These are phyloP conservation scores for Botrytis aclada DNA, from an alignment of 2,329 filamentous ascomycete genomes.

Conservation along the genomic window DNA sequence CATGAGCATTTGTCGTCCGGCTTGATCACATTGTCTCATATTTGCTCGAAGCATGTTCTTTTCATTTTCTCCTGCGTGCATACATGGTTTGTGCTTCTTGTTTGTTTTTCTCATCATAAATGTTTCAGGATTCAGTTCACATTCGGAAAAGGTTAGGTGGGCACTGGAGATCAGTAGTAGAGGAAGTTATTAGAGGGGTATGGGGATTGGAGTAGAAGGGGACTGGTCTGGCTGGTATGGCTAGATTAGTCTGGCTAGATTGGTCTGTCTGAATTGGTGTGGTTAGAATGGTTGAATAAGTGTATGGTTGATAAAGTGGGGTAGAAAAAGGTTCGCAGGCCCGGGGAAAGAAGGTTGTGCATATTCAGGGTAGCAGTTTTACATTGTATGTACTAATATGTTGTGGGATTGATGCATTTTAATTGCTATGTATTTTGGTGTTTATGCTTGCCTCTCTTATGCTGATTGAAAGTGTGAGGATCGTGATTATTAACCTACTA, in stretches of 20 bases:
- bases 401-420: constrained; percentile 8
- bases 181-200: background rate
- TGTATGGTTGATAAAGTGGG: background rate
- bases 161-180: background rate
- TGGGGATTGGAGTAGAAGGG: background rate
- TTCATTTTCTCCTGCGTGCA: background rate
- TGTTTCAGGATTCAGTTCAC: background rate
- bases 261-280: background rate
- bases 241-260: background rate
- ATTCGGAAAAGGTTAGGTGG: background rate
- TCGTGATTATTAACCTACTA: background rate
- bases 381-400: constrained; percentile 19
- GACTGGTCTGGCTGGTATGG: background rate
- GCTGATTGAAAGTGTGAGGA: too few relatives aligned
- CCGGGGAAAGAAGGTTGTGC: background rate
- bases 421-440: constrained; percentile 16
- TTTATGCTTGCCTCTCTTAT: background rate
- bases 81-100: constrained; percentile 1
- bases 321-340: background rate
- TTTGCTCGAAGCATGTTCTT: background rate
- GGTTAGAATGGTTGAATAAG: background rate
- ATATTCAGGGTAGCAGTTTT: background rate
- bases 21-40: background rate
- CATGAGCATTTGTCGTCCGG: background rate
- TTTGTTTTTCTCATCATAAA: background rate